Conservation (phyloP, 2,329 filamentous ascomycete species). For the Penicillium digitatum region DNA sequence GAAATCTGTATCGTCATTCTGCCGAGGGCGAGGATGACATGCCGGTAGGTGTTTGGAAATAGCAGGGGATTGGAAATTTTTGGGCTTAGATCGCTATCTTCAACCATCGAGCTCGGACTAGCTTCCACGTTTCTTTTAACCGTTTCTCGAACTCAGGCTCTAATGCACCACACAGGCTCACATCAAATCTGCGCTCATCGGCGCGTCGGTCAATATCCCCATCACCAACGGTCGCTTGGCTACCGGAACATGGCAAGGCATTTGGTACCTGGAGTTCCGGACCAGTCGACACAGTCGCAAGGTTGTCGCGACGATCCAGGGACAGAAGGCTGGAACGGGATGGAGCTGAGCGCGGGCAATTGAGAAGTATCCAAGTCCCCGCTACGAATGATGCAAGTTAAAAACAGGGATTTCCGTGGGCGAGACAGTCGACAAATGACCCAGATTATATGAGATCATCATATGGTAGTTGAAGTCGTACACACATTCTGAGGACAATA, state of each 20-base stretch:
- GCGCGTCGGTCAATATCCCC: conserved; percentile 83
- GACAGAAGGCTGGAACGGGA: conserved; percentile 57
- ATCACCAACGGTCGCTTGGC: conserved; percentile 79
- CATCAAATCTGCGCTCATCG: conserved; percentile 85
- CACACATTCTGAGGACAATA: conserved; percentile 9
- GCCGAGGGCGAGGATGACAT: conserved; percentile 91
- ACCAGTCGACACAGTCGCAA: conserved; percentile 69
- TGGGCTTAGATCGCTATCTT: background rate
- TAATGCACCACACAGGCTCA: conserved; percentile 57
- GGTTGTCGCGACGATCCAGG: conserved; percentile 91
- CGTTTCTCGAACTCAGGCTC: background rate
- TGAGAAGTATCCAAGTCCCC: conserved; percentile 11
- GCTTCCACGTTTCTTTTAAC: background rate
- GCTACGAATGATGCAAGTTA: background rate
- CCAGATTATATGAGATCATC: conserved; percentile 1
- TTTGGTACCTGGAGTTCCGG: conserved; percentile 93
- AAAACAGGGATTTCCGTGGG: background rate
- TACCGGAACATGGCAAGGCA: conserved; percentile 63
- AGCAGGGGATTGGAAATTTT: background rate
- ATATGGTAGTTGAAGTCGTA: conserved; percentile 3
- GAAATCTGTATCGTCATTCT: conserved; percentile 75
- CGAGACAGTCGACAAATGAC: conserved; percentile 2
- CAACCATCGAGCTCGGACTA: background rate
- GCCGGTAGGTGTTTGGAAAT: conserved; percentile 57
- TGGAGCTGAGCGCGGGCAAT: conserved; percentile 8